phyloP scores from a whole-genome alignment of 306 rosid genomes.

The Vigna radiata region DNA sequence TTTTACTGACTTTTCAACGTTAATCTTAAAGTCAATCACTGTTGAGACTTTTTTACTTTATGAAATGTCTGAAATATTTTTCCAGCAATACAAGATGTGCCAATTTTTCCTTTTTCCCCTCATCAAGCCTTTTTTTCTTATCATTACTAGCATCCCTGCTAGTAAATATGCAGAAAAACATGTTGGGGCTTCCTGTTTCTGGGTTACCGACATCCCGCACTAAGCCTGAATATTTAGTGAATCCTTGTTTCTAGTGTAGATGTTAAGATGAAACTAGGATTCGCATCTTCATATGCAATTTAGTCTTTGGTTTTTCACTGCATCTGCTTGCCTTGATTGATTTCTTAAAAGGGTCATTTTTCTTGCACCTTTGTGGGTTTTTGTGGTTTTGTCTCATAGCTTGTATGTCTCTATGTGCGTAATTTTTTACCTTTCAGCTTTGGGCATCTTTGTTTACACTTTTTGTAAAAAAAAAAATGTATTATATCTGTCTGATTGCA shows the following conservation, averaged over 20 bases:
- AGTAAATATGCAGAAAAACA: background rate
- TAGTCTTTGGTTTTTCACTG: background rate
- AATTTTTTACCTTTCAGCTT: conserved; percentile 13
- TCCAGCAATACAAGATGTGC: background rate
- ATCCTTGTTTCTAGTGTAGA: background rate
- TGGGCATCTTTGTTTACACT: conserved; percentile 2
- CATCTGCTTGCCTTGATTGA: background rate
- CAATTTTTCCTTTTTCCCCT: background rate
- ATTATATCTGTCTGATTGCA: conserved; percentile 1
- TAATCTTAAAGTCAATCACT: background rate
- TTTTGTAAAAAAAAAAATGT: background rate
- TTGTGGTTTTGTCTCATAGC: conserved; percentile 14
- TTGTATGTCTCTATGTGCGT: background rate
- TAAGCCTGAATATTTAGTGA: conserved; percentile 3
- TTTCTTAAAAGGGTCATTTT: background rate
- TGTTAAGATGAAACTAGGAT: conserved; percentile 2
- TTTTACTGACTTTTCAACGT: conserved; percentile 37
- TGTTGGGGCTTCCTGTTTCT: conserved; percentile 12
- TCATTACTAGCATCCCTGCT: background rate
- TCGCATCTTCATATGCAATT: background rate
- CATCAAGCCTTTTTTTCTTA: background rate
- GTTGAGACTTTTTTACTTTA: background rate
- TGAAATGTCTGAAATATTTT: background rate
- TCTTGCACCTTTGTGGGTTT: conserved; percentile 3
- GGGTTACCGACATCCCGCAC: conserved; percentile 2